Evolutionary conservation across 2,329 filamentous ascomycete species (phyloP), one percentile per base, ranked within the genome.

Genomic region (Colletotrichum shisoi): DNA sequence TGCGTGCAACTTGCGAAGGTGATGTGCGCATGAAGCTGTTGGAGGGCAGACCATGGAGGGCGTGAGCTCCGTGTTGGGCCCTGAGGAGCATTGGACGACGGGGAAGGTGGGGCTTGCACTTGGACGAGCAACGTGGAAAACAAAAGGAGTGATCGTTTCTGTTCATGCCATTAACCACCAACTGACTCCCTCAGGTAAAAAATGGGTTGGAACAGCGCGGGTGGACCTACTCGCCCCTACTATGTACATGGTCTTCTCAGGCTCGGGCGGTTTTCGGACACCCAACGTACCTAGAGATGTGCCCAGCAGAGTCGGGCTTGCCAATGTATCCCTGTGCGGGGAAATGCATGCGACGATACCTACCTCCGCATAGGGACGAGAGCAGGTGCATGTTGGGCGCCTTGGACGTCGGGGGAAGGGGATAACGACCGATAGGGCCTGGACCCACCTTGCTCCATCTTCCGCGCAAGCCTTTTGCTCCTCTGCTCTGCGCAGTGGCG

Each of bases 401-500:
- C 9, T 57, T 24, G 49, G 40, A 57, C 17, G 54, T 45, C 54
- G 54, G 54, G 54, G 56, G 31, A 58, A 44, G 45, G 46, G 53
- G 62, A 31, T 8, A 31, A 31, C 27, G 27, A 8, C 27, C 24
- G 24, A 27, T 27, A 58, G 54, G 64, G 48, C 63, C 53, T 34
- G 46, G 60, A 60, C 48, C 24, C 15, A 19, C 24, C 39, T 21
- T 17, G 46, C 42, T 15, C 60, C 60, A 67, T 58, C 58, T 51
- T 63, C 60, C 60, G 44, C 45, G 59, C 39, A 53, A 58, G 53
- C 64, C 53, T 67, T 39, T 66, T 37, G 62, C 62, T 46, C 56
- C 40, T 21, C 42, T 37, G 31, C 19, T 34, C 31, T 34, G 31
- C 31, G 31, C 8, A 8, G 31, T 9, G 31, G 31, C 9, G 31